Conservation (phyloP, 129 eudicot genomes). For the Arctium minus region DNA sequence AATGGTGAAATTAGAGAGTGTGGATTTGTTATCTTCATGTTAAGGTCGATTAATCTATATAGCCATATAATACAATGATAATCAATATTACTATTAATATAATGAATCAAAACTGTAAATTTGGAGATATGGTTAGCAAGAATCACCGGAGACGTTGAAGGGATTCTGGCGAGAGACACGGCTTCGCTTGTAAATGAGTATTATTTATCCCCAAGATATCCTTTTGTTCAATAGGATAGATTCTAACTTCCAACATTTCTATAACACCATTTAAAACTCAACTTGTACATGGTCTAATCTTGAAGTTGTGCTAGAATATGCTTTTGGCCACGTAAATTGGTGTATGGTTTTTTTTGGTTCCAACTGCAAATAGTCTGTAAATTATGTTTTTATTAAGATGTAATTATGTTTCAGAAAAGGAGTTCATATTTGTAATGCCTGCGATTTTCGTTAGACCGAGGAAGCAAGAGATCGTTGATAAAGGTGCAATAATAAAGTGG, state of each 20-base stretch:
- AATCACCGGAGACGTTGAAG: conserved; percentile 93
- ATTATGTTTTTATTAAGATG: not conserved
- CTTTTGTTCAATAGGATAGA: conserved; percentile 55
- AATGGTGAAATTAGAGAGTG: too few species aligned
- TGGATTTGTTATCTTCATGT: too few species aligned
- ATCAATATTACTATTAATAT: too few species aligned
- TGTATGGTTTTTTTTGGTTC: not conserved
- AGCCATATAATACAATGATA: too few species aligned
- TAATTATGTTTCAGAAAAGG: not conserved
- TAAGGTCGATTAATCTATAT: too few species aligned
- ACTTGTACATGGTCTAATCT: conserved; percentile 20
- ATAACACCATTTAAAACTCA: not conserved
- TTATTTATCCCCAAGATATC: conserved; percentile 63
- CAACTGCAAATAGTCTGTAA: conserved; percentile 20
- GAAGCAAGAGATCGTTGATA: too few species aligned
- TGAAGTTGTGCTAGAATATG: not conserved
- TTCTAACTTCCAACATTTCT: not conserved
- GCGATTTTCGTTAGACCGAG: not conserved
- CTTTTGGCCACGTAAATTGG: conserved; percentile 5
- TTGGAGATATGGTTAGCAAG: conserved; percentile 97
- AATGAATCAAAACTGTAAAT: conserved; percentile 11
- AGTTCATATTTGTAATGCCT: not conserved
- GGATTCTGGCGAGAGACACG: conserved; percentile 81
- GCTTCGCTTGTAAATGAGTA: conserved; percentile 73
- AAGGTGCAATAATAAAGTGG: too few species aligned